Base-by-base conservation (phyloP, 179 eudicot species). In the Sideroxylon spinosum region DNA sequence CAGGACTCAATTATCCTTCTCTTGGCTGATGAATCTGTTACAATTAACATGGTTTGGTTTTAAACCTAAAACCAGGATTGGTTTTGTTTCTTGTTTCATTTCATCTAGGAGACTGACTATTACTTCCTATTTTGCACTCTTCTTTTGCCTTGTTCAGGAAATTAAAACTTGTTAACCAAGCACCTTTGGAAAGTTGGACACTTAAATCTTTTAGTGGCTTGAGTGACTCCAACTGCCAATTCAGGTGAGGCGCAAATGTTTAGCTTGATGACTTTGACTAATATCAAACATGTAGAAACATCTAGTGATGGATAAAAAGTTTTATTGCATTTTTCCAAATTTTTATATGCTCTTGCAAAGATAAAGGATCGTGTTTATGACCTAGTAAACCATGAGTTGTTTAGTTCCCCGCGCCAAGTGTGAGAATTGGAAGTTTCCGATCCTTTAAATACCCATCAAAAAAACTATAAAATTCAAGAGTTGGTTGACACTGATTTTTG, bases 151-250 rank as follows among this genome's bases (percentile, higher is more conserved):
- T 86, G 84, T 81, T 79, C 88, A 86, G 88, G 88, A 82, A 82
- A 80, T 71, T 78, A 78, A 74, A 82, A 66, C 81, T 80, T 82
- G 74, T 80, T 78, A 80, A 75, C 75, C 76, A 75, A 75, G 80
- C 86, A 69, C 82, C 66, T 76, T 80, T 71, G 82, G 82, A 80
- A 78, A 86, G 86, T 83, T 83, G 85, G 88, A 71, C 86, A 81
- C 83, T 83, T 82, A 50, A 86, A 86, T 80, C 81, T 76, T 71
- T 83, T 81, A 83, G 82, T 78, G 78, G 85, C 88, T 83, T 81
- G 88, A 86, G 86, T 83, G 88, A 63, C 85, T 81, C 86, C 86
- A 86, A 86, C 84, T 83, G 86, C 84, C 88, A 83, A 73, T 52
- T 76, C 84, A 86, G 88, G 88, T 86, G 86, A 86, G 88, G 79